phyloP scores from a whole-genome alignment of 2,329 filamentous ascomycete species.

The Daldinia eschscholtzii region DNA sequence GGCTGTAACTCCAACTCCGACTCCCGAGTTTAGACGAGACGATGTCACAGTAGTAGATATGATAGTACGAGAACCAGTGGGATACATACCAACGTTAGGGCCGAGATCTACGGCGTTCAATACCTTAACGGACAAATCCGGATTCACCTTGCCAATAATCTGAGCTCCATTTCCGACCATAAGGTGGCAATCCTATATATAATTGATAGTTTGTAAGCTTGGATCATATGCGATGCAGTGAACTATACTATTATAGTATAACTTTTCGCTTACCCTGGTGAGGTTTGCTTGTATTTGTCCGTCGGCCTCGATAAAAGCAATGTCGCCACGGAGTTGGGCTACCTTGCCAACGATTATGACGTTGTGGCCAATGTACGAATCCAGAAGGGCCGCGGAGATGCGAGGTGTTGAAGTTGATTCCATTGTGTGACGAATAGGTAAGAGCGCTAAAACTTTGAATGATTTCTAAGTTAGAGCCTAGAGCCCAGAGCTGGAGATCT shows the following conservation, averaged over 20 bases:
- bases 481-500: too few species aligned
- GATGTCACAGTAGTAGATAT: not conserved
- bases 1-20: not conserved
- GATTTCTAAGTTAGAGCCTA: not conserved
- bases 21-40: not conserved
- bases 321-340: conserved; percentile 82
- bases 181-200: conserved; percentile 75
- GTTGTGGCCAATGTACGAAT: conserved; percentile 78
- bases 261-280: conserved; percentile 70
- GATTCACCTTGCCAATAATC: conserved; percentile 83
- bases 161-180: conserved; percentile 78
- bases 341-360: conserved; percentile 91
- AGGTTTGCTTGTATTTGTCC: conserved; percentile 81
- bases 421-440: conserved; percentile 61
- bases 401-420: conserved; percentile 80
- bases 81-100: conserved; percentile 72
- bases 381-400: conserved; percentile 83
- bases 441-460: not conserved
- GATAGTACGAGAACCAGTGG: not conserved
- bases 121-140: conserved; percentile 78
- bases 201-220: conserved; percentile 19
- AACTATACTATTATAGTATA: too few species aligned
- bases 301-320: conserved; percentile 82
- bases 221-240: not conserved
- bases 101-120: conserved; percentile 79